phyloP scores from a whole-genome alignment of 2,329 filamentous ascomycete species.

The Chaetomium sp. region DNA sequence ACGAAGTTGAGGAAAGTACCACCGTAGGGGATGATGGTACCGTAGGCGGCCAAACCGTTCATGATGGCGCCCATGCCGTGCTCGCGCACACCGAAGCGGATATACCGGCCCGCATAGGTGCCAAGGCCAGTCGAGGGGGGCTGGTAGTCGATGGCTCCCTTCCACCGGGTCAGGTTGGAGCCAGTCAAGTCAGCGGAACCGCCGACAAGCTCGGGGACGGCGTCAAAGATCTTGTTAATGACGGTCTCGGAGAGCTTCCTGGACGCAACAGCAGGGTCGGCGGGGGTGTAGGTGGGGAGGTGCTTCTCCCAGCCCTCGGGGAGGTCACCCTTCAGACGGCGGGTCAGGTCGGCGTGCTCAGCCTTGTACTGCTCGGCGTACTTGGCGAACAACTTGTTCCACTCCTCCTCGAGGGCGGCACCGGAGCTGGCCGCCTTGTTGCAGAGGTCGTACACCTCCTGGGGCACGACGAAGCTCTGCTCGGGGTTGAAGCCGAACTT shows the following conservation, averaged over 20 bases:
- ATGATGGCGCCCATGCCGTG: slow-evolving; percentile 91
- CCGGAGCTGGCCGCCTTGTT: slow-evolving; percentile 82
- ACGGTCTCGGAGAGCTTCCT: slow-evolving; percentile 96
- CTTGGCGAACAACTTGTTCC: slow-evolving; percentile 90
- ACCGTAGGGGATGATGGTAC: slow-evolving; percentile 87
- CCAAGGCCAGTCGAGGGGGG: slow-evolving; percentile 82
- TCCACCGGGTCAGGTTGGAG: slow-evolving; percentile 98
- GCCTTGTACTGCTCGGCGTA: slow-evolving; percentile 77
- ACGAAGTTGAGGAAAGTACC: slow-evolving; percentile 99
- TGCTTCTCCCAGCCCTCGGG: slow-evolving; percentile 96
- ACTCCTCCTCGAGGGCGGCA: slow-evolving; percentile 87
- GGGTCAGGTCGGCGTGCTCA: slow-evolving; percentile 77
- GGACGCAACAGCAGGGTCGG: slow-evolving; percentile 82
- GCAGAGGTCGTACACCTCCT: slow-evolving; percentile 92
- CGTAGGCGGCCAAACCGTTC: slow-evolving; percentile 94
- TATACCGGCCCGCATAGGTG: slow-evolving; percentile 87
- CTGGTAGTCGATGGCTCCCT: slow-evolving; percentile 97
- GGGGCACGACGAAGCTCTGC: slow-evolving; percentile 88
- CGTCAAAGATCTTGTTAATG: slow-evolving; percentile 80
- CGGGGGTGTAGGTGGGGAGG: slow-evolving; percentile 86
- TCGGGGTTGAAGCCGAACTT: slow-evolving; percentile 97
- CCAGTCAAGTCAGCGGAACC: slow-evolving; percentile 97
- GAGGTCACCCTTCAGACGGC: slow-evolving; percentile 79
- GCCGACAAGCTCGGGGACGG: slow-evolving; percentile 86
- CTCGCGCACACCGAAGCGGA: slow-evolving; percentile 90